A percentile compares a stretch with the other conserved stretches of the same genome.
These are phyloP conservation scores for Leccinum incarnatum DNA, from an alignment of 768 basidiomycete genomes.

Conservation along the genomic window DNA sequence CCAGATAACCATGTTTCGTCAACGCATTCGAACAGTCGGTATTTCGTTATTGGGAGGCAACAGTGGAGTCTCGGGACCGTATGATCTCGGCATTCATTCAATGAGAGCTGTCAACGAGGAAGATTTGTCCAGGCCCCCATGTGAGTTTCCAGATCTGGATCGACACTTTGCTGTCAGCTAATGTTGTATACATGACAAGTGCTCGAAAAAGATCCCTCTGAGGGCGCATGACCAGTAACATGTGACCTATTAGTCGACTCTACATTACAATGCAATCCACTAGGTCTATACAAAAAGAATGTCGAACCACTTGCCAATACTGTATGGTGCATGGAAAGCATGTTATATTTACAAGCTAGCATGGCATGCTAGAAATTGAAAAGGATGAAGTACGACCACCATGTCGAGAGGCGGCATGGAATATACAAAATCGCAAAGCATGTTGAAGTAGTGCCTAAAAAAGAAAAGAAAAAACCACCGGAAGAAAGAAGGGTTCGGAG, in stretches of 20 bases:
- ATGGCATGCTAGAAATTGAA: constrained; percentile 6
- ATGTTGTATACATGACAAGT: constrained; percentile 4
- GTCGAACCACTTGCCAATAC: not conserved
- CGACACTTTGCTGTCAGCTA: not conserved
- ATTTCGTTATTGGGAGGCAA: constrained; percentile 87
- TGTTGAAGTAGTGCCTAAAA: constrained; percentile 1
- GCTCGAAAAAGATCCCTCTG: constrained; percentile 27
- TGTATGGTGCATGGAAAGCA: constrained; percentile 5
- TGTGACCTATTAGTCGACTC: not conserved
- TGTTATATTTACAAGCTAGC: constrained; percentile 26
- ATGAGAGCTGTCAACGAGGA: constrained; percentile 81
- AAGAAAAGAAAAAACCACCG: constrained; percentile 8
- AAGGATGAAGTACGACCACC: constrained; percentile 4
- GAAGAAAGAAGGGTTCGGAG: not conserved
- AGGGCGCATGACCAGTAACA: constrained; percentile 15
- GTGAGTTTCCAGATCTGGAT: constrained; percentile 22
- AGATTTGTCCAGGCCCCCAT: constrained; percentile 40
- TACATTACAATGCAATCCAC: not conserved
- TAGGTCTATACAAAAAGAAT: constrained; percentile 5
- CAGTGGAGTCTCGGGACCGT: constrained; percentile 67
- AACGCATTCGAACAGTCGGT: constrained; percentile 76
- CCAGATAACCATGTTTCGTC: constrained; percentile 73
- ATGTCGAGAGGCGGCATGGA: constrained; percentile 5
- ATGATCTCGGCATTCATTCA: constrained; percentile 80
- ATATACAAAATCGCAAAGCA: constrained; percentile 17